These are phyloP conservation scores for Calamus simplicifolius DNA, from an alignment of 176 grass and related monocot genomes.

Conservation along the genomic window DNA sequence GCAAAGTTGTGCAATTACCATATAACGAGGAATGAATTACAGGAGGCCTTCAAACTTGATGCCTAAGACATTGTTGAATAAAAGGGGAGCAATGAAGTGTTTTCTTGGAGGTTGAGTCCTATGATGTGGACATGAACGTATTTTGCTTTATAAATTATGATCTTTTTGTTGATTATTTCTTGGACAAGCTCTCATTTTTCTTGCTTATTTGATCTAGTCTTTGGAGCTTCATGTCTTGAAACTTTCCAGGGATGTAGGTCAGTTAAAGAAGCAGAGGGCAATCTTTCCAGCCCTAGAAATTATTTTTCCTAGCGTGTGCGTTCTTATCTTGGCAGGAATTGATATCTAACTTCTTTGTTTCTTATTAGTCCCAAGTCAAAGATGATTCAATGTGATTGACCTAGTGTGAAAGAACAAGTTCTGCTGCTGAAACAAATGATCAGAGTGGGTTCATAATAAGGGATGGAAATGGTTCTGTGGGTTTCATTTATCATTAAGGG, in stretches of 20 bases:
- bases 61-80: conserved; percentile 64
- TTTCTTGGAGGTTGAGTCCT: conserved; percentile 61
- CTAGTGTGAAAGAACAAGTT: no score
- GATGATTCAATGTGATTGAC: conserved; percentile 24
- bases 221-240: conserved; percentile 88
- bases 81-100: conserved; percentile 67
- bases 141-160: background rate
- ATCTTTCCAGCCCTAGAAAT: conserved; percentile 13
- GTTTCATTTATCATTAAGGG: background rate
- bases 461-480: conserved; percentile 14
- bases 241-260: conserved; percentile 65
- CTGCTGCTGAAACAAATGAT: conserved; percentile 8
- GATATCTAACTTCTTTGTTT: no score
- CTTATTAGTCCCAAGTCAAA: background rate
- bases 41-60: conserved; percentile 60
- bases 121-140: conserved; percentile 35
- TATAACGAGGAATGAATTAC: conserved; percentile 92
- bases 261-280: conserved; percentile 55
- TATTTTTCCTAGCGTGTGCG: background rate
- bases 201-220: conserved; percentile 43
- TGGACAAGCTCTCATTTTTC: background rate
- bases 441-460: conserved; percentile 1
- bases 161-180: background rate
- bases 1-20: conserved; percentile 85
- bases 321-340: conserved; percentile 1